These are phyloP conservation scores for Aureobasidium sp. DNA, from an alignment of 2,329 filamentous ascomycete species.

Conservation along the genomic window DNA sequence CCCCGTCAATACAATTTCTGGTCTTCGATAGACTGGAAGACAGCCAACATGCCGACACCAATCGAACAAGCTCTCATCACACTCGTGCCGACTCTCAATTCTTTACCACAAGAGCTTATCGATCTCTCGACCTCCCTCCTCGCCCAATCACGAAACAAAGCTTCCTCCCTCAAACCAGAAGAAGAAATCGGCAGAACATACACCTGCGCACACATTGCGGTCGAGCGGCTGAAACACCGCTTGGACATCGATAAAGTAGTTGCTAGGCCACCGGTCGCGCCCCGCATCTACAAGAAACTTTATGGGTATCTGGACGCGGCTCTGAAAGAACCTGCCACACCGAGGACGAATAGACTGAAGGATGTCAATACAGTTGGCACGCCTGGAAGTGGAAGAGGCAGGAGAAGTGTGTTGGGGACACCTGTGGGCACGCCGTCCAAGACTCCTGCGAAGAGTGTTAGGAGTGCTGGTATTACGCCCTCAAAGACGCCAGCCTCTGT, in stretches of 20 bases:
- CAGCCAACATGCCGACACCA: constrained; percentile 56
- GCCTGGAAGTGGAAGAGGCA: neutral
- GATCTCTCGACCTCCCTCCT: constrained; percentile 67
- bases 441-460: constrained; percentile 2
- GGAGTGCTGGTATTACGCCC: neutral
- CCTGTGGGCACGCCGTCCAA: constrained; percentile 3
- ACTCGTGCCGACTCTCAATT: constrained; percentile 65
- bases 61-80: constrained; percentile 67
- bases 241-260: constrained; percentile 72
- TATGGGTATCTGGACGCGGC: constrained; percentile 72
- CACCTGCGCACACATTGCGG: constrained; percentile 82
- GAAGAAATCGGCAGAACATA: constrained; percentile 83
- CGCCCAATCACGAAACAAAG: constrained; percentile 71
- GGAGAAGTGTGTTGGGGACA: neutral
- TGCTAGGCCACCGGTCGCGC: constrained; percentile 68
- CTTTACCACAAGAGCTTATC: constrained; percentile 61
- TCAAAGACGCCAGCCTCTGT: neutral
- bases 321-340: constrained; percentile 39
- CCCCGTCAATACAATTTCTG: neutral
- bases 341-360: constrained; percentile 28
- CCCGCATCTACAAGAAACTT: constrained; percentile 74
- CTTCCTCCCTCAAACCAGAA: constrained; percentile 70
- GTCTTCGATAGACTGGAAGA: neutral
- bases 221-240: constrained; percentile 70
- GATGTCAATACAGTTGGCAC: neutral